Percentiles rank a stretch among this genome's conserved stretches.
Conservation (phyloP, 768 basidiomycete genomes). For the Tricholoma sp. region DNA sequence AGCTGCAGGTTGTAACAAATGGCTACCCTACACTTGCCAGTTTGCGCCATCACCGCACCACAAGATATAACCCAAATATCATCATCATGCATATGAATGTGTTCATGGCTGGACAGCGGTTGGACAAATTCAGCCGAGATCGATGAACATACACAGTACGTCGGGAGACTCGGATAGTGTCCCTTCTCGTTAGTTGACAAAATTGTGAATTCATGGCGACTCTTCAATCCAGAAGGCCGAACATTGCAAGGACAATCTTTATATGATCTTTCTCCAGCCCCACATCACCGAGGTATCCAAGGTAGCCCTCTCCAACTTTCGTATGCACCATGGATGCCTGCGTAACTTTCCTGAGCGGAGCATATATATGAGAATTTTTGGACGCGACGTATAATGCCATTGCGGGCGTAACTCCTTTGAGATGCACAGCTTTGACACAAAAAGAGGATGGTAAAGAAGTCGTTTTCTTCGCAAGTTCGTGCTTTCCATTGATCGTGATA, state of each 20-base stretch:
- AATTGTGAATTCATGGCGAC: too few relatives aligned
- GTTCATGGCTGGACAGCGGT: too few relatives aligned
- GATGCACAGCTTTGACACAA: constrained; percentile 24
- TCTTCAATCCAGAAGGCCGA: constrained; percentile 14
- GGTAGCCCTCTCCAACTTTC: constrained; percentile 21
- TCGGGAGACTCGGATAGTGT: too few relatives aligned
- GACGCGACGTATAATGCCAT: constrained; percentile 22
- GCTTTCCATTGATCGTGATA: constrained; percentile 13
- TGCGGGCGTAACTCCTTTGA: constrained; percentile 17
- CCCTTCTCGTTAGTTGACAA: too few relatives aligned
- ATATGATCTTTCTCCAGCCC: constrained; percentile 22
- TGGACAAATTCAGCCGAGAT: too few relatives aligned
- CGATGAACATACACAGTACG: too few relatives aligned
- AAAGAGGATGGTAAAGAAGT: constrained; percentile 15
- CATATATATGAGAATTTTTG: constrained; percentile 5
- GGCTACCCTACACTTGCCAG: too few relatives aligned
- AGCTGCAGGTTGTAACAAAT: too few relatives aligned
- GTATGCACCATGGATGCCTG: constrained; percentile 25
- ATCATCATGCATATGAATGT: too few relatives aligned
- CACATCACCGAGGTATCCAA: constrained; percentile 34
- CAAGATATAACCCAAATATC: too few relatives aligned
- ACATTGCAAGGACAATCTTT: constrained; percentile 27
- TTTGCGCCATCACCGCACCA: too few relatives aligned
- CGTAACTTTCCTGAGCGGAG: background rate
- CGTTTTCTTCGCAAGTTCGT: constrained; percentile 12